These are phyloP conservation scores for Paracoccidioides lutzii DNA, from an alignment of 2,329 filamentous ascomycete species.

Conservation along the genomic window DNA sequence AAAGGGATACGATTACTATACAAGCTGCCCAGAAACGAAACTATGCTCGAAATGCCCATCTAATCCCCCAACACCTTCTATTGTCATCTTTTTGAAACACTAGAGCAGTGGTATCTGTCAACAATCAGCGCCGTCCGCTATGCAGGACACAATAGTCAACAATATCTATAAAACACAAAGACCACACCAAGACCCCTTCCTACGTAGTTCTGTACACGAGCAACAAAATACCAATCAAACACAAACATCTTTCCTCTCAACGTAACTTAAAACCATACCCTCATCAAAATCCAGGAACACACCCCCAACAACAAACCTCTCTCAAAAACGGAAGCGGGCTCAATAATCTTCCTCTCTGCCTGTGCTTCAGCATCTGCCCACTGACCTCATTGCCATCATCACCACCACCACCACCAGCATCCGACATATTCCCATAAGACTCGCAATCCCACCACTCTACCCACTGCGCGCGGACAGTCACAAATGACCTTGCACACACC, in stretches of 20 bases:
- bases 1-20: neutral
- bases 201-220: neutral
- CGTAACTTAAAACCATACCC: neutral
- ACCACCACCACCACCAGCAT: neutral
- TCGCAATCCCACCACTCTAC: constrained; percentile 25
- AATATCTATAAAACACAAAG: neutral
- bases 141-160: neutral
- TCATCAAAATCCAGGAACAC: constrained; percentile 8
- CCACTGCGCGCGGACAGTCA: constrained; percentile 32
- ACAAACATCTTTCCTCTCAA: neutral
- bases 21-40: neutral
- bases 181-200: neutral
- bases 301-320: constrained; percentile 30
- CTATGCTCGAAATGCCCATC: no score
- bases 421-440: constrained; percentile 28
- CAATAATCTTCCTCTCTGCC: constrained; percentile 21
- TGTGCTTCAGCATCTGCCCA: constrained; percentile 10
- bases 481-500: constrained; percentile 27
- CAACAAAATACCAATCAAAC: neutral
- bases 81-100: no score
- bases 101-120: neutral
- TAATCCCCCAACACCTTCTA: no score
- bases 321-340: constrained; percentile 30
- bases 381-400: constrained; percentile 29
- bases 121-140: neutral